Evolutionary conservation across 1,139 yeast species (phyloP).

Genomic region (Scheffersomyces cryptocercus): DNA sequence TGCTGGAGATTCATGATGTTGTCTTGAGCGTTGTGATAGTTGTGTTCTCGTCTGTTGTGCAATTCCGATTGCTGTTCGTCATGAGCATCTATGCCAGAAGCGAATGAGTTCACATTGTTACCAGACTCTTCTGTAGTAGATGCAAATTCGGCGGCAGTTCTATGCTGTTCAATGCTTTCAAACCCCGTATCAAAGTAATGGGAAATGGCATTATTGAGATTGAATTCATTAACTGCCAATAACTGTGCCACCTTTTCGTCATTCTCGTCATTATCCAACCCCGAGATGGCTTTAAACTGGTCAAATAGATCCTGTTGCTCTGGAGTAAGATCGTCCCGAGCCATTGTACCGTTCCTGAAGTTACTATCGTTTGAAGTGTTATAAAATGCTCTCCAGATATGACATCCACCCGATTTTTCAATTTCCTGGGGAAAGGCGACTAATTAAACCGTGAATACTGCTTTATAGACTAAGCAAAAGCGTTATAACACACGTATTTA

Average conservation of each 20-base stretch:
- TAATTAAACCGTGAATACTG: too few species aligned
- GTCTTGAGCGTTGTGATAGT: not conserved
- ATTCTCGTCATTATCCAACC: slow-evolving; percentile 34
- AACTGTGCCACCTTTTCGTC: slow-evolving; percentile 36
- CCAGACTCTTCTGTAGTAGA: slow-evolving; percentile 4
- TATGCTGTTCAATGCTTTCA: slow-evolving; percentile 18
- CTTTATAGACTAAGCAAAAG: too few species aligned
- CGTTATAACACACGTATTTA: too few species aligned
- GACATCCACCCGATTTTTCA: too few species aligned
- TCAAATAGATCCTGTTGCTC: slow-evolving; percentile 18
- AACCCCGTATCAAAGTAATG: slow-evolving; percentile 54
- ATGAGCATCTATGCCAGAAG: slow-evolving; percentile 11
- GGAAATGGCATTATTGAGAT: slow-evolving; percentile 51
- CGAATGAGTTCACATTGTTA: slow-evolving; percentile 1
- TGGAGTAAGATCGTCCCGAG: not conserved
- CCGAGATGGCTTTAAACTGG: slow-evolving; percentile 50
- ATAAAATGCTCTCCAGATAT: too few species aligned
- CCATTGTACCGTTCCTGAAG: too few species aligned
- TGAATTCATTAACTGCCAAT: slow-evolving; percentile 44
- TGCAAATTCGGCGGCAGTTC: slow-evolving; percentile 1
- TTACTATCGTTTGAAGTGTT: too few species aligned
- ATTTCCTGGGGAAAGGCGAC: too few species aligned
- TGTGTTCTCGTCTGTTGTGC: not conserved
- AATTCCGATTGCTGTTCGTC: slow-evolving; percentile 4
- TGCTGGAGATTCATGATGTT: slow-evolving; percentile 28